phyloP scores from a whole-genome alignment of 352 stramenopile genomes.

The Globisporangium barbulae region DNA sequence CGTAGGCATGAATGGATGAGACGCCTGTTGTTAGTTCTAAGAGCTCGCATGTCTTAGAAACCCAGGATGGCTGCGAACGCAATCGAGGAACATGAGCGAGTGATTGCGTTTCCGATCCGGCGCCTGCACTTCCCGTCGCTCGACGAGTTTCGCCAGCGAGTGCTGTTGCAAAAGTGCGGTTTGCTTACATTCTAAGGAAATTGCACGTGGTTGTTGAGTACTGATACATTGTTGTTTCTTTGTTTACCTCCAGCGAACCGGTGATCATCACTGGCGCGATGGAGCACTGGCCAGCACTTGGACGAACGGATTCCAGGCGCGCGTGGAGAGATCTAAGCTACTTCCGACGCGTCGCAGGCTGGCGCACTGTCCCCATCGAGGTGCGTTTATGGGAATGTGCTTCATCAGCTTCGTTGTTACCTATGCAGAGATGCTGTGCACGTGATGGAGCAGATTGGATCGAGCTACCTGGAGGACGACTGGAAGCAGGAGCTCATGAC shows the following conservation, averaged over 20 bases:
- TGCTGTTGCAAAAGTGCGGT: slow-evolving; percentile 55
- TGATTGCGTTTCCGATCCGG: slow-evolving; percentile 35
- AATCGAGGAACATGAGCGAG: slow-evolving; percentile 2
- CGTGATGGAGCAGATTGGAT: slow-evolving; percentile 46
- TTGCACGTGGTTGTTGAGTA: neutral
- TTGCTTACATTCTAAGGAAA: too few species aligned
- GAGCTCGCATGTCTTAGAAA: slow-evolving; percentile 1
- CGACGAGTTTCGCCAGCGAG: slow-evolving; percentile 39
- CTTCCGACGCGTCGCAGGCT: slow-evolving; percentile 62
- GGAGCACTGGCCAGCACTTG: slow-evolving; percentile 82
- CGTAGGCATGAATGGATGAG: neutral
- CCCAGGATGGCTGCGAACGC: neutral
- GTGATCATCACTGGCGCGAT: slow-evolving; percentile 77
- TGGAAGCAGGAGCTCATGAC: slow-evolving; percentile 82
- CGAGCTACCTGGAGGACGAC: slow-evolving; percentile 76
- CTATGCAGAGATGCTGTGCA: too few species aligned
- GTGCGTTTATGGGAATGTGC: slow-evolving; percentile 21
- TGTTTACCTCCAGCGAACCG: slow-evolving; percentile 33
- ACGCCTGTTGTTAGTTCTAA: neutral
- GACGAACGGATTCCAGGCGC: slow-evolving; percentile 27
- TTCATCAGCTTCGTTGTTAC: too few species aligned
- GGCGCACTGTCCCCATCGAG: slow-evolving; percentile 80
- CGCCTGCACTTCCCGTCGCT: slow-evolving; percentile 60
- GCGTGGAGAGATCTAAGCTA: slow-evolving; percentile 68
- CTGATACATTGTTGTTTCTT: neutral